Base-by-base conservation (phyloP, 148 eudicot genomes). In the Chenopodium suecicum region DNA sequence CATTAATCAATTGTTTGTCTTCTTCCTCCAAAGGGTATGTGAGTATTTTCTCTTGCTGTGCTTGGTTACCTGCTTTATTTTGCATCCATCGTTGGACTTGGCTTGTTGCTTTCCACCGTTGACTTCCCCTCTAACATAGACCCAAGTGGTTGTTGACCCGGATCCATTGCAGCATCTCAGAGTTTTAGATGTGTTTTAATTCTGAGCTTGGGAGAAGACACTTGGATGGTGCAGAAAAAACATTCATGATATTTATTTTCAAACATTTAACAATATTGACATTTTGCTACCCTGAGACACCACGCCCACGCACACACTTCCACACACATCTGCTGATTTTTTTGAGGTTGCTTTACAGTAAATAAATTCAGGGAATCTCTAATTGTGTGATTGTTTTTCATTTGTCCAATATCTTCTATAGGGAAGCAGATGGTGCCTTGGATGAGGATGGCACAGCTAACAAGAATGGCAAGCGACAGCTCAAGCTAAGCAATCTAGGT, bases 391-490 rank as follows among this genome's bases (percentile, higher is more conserved):
- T 34, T 72, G 44, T 31, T 47, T 46, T 64, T 12, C 46, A 54
- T 46, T 73, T 37, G 20, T 27, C 37, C 23, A 16, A 37, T 17
- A 37, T 64, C 25, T 63, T 64, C 74, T 65, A 65, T 69, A 94
- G 98, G 99, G 98, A 93, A 80, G 83, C 94, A 58, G 99, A 92
- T 87, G 86, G 80, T 79, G 76, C 63, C 73, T 63, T 64, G 48
- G 94, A 95, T 70, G 99, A 92, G 85, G 91, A 89, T 78, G 89
- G 81, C 70, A 83, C 84, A 76, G 83, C 89, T 27, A 85, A 84
- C 79, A 91, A 82, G 82, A 86, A 81, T 77, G 86, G 87, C 46
- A 95, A 95, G 85, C 85, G 92, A 37, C 99, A 93, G 87, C 75
- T 87, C 74, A 94, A 90, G 70, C 78, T 95, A 71, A 89, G 89